phyloP scores from a whole-genome alignment of 2,329 filamentous ascomycete genomes.

The Ceratocystis smalleyi region DNA sequence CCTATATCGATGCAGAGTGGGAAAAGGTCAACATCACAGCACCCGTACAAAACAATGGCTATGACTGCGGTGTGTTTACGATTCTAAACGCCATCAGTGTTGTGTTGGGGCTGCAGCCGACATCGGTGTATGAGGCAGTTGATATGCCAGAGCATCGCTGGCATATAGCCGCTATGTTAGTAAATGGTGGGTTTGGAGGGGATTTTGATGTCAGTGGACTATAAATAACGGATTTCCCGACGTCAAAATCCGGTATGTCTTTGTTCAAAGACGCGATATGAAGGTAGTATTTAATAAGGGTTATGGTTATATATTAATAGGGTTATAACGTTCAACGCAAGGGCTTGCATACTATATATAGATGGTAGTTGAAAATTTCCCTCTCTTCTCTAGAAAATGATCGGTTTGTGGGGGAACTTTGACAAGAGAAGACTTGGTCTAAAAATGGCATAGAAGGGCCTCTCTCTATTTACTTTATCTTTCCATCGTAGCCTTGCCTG shows the following conservation, averaged over 20 bases:
- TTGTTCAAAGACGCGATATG: neutral
- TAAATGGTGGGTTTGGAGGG: conserved; percentile 50
- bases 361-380: neutral
- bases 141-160: conserved; percentile 46
- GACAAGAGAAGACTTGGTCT: neutral
- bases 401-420: neutral
- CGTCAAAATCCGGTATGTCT: neutral
- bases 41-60: conserved; percentile 47
- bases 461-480: neutral
- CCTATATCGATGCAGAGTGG: conserved; percentile 47
- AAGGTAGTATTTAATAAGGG: neutral
- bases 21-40: conserved; percentile 33
- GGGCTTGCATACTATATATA: neutral
- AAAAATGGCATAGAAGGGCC: neutral
- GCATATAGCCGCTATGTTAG: conserved; percentile 47
- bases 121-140: conserved; percentile 31
- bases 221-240: conserved; percentile 18
- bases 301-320: neutral
- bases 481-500: neutral
- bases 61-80: conserved; percentile 65
- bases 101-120: conserved; percentile 37
- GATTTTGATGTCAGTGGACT: conserved; percentile 38
- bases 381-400: neutral
- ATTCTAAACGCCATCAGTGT: conserved; percentile 56
- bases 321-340: neutral